phyloP scores from a whole-genome alignment of 208 protist species.

The Trichomonas tenax region DNA sequence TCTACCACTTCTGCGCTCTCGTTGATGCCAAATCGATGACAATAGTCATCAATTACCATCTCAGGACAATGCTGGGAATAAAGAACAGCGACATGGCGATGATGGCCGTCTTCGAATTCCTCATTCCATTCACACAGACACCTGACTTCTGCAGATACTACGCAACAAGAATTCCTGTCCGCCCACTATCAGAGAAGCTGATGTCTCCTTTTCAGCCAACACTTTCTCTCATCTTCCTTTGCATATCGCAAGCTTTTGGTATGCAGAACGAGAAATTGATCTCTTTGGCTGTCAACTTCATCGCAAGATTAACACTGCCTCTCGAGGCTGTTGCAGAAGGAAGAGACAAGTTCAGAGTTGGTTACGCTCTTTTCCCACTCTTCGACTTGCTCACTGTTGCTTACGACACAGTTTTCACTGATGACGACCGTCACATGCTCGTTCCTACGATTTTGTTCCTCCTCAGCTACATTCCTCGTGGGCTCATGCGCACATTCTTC shows the following conservation, averaged over 20 bases:
- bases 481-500: background rate
- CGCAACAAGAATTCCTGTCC: background rate
- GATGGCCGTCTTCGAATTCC: background rate
- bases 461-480: background rate
- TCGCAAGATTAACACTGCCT: background rate
- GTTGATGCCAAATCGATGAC: background rate
- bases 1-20: background rate
- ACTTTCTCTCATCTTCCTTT: background rate
- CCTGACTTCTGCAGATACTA: background rate
- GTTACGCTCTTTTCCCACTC: background rate
- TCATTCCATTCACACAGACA: background rate
- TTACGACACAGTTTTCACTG: background rate
- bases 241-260: background rate
- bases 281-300: background rate
- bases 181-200: background rate
- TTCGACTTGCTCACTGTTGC: background rate
- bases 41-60: background rate
- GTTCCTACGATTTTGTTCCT: background rate
- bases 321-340: background rate
- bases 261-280: background rate
- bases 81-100: background rate
- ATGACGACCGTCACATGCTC: background rate
- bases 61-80: background rate
- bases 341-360: background rate
- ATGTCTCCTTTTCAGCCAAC: conserved; percentile 1